These are phyloP conservation scores for Pontederia paniculata DNA, from an alignment of 176 grass and related monocot genomes.

Conservation along the genomic window DNA sequence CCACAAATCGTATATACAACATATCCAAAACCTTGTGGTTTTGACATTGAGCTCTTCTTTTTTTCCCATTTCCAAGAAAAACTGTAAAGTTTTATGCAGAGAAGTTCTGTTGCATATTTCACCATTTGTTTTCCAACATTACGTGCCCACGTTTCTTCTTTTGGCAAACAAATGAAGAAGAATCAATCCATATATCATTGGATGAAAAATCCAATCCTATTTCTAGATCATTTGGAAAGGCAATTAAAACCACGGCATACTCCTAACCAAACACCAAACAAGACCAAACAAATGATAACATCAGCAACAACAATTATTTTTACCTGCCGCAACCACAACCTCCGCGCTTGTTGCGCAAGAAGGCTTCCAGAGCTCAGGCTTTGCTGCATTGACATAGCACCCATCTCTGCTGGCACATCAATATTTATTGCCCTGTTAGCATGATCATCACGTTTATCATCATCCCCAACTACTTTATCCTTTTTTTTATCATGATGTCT, in stretches of 20 bases:
- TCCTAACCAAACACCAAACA: conserved; percentile 63
- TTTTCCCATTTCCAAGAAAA: too few relatives aligned
- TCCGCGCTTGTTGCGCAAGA: not conserved
- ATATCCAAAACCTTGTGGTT: too few relatives aligned
- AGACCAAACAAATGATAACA: conserved; percentile 41
- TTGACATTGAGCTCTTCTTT: too few relatives aligned
- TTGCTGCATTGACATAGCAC: not conserved
- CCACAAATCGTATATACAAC: too few relatives aligned
- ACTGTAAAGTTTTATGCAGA: too few relatives aligned
- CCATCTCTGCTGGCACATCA: not conserved
- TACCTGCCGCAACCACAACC: conserved; percentile 34
- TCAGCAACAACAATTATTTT: conserved; percentile 56
- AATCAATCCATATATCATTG: not conserved
- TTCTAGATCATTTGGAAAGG: conserved; percentile 24
- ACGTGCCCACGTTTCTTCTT: too few relatives aligned
- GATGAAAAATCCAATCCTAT: not conserved
- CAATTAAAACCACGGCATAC: conserved; percentile 80
- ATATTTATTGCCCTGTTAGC: not conserved
- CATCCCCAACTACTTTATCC: not conserved
- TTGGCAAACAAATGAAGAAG: too few relatives aligned
- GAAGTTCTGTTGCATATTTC: too few relatives aligned
- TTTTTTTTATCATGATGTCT: not conserved
- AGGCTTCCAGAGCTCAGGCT: not conserved
- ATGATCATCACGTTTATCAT: too few relatives aligned
- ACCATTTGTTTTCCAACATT: too few relatives aligned